phyloP scores from a whole-genome alignment of 108 stramenopile species.

The Fragilaria crotonensis region DNA sequence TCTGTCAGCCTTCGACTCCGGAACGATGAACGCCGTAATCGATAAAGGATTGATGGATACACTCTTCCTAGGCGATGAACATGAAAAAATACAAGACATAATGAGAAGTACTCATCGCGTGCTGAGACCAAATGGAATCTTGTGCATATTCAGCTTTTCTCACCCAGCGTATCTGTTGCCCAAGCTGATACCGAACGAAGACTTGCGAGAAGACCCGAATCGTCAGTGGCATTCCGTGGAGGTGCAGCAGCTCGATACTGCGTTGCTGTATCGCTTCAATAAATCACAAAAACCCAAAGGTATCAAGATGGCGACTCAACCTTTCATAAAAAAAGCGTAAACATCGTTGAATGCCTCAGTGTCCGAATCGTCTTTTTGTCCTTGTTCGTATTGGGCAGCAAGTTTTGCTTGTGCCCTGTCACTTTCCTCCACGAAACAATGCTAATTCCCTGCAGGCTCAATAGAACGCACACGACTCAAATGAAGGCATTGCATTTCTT shows the following conservation, averaged over 20 bases:
- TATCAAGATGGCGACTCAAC: too few relatives aligned
- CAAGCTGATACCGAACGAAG: background rate
- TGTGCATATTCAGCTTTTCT: slow-evolving; percentile 55
- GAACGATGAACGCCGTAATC: slow-evolving; percentile 52
- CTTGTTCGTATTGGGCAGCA: background rate
- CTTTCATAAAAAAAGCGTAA: too few relatives aligned
- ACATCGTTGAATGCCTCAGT: too few relatives aligned
- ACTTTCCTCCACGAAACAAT: slow-evolving; percentile 69
- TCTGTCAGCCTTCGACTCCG: slow-evolving; percentile 49
- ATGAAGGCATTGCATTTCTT: slow-evolving; percentile 56
- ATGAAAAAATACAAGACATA: slow-evolving; percentile 34
- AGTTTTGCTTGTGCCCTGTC: slow-evolving; percentile 26
- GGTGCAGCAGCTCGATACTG: background rate
- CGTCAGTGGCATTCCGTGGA: background rate
- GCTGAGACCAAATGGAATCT: slow-evolving; percentile 47
- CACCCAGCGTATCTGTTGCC: slow-evolving; percentile 63
- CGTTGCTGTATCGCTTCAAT: background rate
- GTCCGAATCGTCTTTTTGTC: too few relatives aligned
- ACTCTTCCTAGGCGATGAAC: slow-evolving; percentile 52
- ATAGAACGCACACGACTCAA: slow-evolving; percentile 75
- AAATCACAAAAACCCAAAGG: slow-evolving; percentile 35
- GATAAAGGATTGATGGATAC: slow-evolving; percentile 83
- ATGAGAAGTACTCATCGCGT: slow-evolving; percentile 62
- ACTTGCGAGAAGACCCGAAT: background rate
- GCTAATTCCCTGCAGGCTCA: slow-evolving; percentile 52